Evolutionary conservation across 2,329 filamentous ascomycete genomes (phyloP).

Genomic region (Onygenales sp.): DNA sequence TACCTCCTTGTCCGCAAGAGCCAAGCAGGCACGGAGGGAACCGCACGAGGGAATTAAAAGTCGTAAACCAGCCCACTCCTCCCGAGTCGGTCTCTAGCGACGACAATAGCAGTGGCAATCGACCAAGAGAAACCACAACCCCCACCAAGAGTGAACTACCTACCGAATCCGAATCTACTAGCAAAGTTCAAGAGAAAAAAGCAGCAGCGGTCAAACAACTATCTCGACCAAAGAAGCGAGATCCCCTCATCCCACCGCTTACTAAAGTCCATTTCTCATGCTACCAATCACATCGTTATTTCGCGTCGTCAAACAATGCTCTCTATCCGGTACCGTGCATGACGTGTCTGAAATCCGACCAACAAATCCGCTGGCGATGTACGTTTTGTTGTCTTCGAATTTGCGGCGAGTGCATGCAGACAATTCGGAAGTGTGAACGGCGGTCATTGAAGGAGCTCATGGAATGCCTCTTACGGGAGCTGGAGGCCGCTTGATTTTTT

Average conservation of each 20-base stretch:
- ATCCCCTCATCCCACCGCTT: conserved; percentile 24
- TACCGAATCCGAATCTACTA: neutral
- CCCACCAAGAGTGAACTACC: neutral
- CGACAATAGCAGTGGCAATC: neutral
- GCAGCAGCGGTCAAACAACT: neutral
- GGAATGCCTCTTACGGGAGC: conserved; percentile 4
- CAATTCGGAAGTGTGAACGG: conserved; percentile 22
- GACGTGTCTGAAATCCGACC: conserved; percentile 31
- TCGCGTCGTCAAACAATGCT: conserved; percentile 27
- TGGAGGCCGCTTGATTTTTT: conserved; percentile 1
- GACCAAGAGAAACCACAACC: neutral
- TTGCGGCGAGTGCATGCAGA: conserved; percentile 26
- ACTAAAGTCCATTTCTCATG: conserved; percentile 28
- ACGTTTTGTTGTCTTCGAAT: conserved; percentile 34
- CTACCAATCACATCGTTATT: conserved; percentile 29
- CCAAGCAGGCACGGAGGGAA: neutral
- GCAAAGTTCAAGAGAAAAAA: neutral
- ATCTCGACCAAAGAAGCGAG: neutral
- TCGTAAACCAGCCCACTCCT: neutral
- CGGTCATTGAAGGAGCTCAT: conserved; percentile 27
- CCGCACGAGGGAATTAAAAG: neutral
- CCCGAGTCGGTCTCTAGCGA: neutral
- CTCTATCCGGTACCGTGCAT: conserved; percentile 35
- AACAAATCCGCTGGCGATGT: conserved; percentile 29
- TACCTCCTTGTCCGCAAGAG: neutral